phyloP scores from a whole-genome alignment of 768 basidiomycete species.

The Atractiella rhizophila region DNA sequence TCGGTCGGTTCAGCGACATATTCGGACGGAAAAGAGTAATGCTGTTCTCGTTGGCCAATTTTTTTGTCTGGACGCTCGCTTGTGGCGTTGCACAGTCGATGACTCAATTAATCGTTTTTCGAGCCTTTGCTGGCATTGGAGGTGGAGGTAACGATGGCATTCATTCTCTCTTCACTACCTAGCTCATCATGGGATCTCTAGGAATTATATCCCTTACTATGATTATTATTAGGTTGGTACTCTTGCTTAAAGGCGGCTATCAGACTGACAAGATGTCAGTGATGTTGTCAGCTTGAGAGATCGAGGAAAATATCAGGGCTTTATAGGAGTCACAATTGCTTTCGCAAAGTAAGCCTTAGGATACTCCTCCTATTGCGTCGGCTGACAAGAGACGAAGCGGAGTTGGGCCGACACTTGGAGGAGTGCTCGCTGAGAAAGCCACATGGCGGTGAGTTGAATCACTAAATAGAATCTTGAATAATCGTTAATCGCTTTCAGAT shows the following conservation, averaged over 20 bases:
- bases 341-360: background rate
- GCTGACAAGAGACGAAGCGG: background rate
- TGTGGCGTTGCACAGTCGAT: slow-evolving; percentile 22
- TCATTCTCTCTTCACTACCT: no score
- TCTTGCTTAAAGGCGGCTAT: background rate
- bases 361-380: background rate
- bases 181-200: no score
- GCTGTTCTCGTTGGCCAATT: slow-evolving; percentile 12
- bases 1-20: slow-evolving; percentile 23
- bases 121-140: slow-evolving; percentile 13
- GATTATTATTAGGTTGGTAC: slow-evolving; percentile 7
- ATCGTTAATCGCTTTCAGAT: no score
- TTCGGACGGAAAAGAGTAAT: slow-evolving; percentile 21
- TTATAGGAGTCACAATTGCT: slow-evolving; percentile 9
- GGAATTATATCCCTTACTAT: slow-evolving; percentile 13
- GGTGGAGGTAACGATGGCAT: no score
- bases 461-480: no score
- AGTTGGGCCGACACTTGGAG: background rate
- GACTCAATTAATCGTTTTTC: slow-evolving; percentile 21
- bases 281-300: slow-evolving; percentile 13
- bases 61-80: slow-evolving; percentile 22
- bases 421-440: background rate
- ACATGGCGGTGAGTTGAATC: background rate
- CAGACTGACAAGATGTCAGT: slow-evolving; percentile 1
- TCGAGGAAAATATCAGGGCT: slow-evolving; percentile 7